Evolutionary conservation across 2,329 filamentous ascomycete species (phyloP).

Genomic region (Aspergillus uvarum): DNA sequence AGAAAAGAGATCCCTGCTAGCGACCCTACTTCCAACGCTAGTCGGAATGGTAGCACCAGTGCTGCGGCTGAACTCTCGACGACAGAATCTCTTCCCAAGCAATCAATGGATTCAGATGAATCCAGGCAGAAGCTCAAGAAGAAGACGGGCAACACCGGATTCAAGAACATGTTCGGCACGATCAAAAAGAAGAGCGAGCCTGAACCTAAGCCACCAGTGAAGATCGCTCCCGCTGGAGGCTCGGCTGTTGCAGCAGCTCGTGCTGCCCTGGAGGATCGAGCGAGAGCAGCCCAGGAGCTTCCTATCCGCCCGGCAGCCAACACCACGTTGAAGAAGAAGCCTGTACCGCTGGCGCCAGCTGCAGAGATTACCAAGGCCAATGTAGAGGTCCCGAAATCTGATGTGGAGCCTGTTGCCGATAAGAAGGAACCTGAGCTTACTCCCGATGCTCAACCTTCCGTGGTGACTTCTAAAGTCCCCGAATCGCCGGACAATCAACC

Average conservation of each 20-base stretch:
- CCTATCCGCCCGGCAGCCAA: conserved; percentile 24
- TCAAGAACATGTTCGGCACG: conserved; percentile 46
- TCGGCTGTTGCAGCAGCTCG: conserved; percentile 46
- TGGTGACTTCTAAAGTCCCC: conserved; percentile 21
- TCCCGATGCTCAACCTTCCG: neutral
- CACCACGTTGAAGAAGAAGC: conserved; percentile 37
- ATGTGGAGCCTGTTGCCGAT: conserved; percentile 2
- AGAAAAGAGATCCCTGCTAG: conserved; percentile 24
- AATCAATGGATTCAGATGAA: conserved; percentile 34
- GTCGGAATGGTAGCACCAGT: conserved; percentile 19
- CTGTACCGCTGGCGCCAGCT: conserved; percentile 22
- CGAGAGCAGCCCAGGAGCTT: conserved; percentile 35
- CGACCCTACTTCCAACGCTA: conserved; percentile 4
- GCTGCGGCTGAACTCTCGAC: conserved; percentile 22
- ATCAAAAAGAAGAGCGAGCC: conserved; percentile 41
- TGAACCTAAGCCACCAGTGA: conserved; percentile 29
- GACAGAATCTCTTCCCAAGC: conserved; percentile 34
- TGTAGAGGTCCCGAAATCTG: conserved; percentile 11
- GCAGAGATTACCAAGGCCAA: conserved; percentile 9
- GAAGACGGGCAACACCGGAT: conserved; percentile 41
- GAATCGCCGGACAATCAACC: conserved; percentile 35
- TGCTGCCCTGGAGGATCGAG: conserved; percentile 42
- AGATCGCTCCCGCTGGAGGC: conserved; percentile 32
- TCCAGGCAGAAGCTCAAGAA: conserved; percentile 46
- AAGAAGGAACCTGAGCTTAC: conserved; percentile 21